These are phyloP conservation scores for Suhomyces kilbournensis DNA, from an alignment of 805 yeast species.

Conservation along the genomic window DNA sequence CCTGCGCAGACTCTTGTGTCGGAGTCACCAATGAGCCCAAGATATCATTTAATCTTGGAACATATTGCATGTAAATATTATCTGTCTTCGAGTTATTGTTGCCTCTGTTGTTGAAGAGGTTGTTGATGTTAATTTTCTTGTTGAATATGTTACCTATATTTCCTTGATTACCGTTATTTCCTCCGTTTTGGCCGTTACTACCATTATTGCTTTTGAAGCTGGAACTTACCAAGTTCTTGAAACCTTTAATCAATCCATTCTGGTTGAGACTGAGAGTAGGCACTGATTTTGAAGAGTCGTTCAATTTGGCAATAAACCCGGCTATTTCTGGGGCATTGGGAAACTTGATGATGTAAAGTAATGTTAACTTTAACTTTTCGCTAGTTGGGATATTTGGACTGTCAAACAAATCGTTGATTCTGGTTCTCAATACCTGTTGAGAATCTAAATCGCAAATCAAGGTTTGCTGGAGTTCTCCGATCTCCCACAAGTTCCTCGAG, in stretches of 20 bases:
- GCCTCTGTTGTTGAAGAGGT: slow-evolving; percentile 26
- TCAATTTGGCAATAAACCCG: slow-evolving; percentile 23
- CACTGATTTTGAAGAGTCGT: slow-evolving; percentile 25
- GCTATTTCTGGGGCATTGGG: slow-evolving; percentile 39
- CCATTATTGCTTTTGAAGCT: slow-evolving; percentile 7
- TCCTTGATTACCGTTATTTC: slow-evolving; percentile 10
- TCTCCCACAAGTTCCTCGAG: slow-evolving; percentile 65
- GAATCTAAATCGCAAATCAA: slow-evolving; percentile 55
- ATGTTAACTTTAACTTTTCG: slow-evolving; percentile 67
- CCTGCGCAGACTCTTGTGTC: slow-evolving; percentile 7
- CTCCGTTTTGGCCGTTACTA: slow-evolving; percentile 2
- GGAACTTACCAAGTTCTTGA: slow-evolving; percentile 21
- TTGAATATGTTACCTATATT: slow-evolving; percentile 28
- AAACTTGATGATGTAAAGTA: slow-evolving; percentile 72
- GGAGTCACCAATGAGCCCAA: slow-evolving; percentile 20
- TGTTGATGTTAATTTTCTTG: slow-evolving; percentile 30
- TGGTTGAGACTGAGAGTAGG: slow-evolving; percentile 36
- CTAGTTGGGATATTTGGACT: slow-evolving; percentile 43
- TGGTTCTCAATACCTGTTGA: slow-evolving; percentile 43
- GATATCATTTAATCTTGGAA: slow-evolving; percentile 63
- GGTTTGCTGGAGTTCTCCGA: slow-evolving; percentile 87
- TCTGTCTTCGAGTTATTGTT: slow-evolving; percentile 38
- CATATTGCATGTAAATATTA: slow-evolving; percentile 87
- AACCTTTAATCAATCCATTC: slow-evolving; percentile 27
- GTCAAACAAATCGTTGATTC: slow-evolving; percentile 52